A percentile compares a stretch with the other conserved stretches of the same genome.
These are phyloP conservation scores for Penicillium nordicum DNA, from an alignment of 2,329 filamentous ascomycete genomes.

Conservation along the genomic window DNA sequence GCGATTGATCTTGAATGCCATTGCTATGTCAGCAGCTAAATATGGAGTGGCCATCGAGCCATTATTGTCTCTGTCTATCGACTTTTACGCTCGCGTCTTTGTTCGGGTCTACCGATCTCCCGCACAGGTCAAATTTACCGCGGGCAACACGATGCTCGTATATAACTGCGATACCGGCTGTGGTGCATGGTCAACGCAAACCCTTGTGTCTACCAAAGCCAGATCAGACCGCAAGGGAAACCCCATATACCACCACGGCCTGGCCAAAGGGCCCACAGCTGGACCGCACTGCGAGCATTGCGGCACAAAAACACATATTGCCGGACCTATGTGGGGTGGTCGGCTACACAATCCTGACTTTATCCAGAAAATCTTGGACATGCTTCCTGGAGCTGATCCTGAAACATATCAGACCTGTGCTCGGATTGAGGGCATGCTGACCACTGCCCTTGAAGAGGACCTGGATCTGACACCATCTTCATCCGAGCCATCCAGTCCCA, in stretches of 20 bases:
- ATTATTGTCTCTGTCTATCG: constrained; percentile 86
- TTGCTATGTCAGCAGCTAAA: constrained; percentile 74
- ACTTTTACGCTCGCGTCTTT: constrained; percentile 91
- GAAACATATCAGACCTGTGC: constrained; percentile 74
- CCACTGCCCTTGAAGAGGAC: constrained; percentile 77
- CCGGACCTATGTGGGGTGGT: constrained; percentile 92
- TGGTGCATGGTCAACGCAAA: constrained; percentile 84
- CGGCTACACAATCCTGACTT: constrained; percentile 82
- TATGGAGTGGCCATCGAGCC: constrained; percentile 90
- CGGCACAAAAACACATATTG: constrained; percentile 78
- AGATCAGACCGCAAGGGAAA: constrained; percentile 67
- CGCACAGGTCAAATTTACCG: constrained; percentile 82
- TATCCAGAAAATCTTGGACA: constrained; percentile 71
- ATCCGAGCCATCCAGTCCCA: constrained; percentile 6
- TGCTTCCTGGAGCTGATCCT: constrained; percentile 64
- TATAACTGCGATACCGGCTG: constrained; percentile 91
- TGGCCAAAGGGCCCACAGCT: constrained; percentile 67
- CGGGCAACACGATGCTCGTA: constrained; percentile 86
- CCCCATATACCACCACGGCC: constrained; percentile 72
- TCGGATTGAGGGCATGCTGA: constrained; percentile 87
- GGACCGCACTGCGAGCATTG: constrained; percentile 75
- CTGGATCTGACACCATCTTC: constrained; percentile 25
- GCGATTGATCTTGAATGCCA: constrained; percentile 76
- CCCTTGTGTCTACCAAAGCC: constrained; percentile 66
- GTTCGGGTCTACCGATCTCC: constrained; percentile 76